These are phyloP conservation scores for Micractinium conductrix DNA, from an alignment of 139 green algal genomes.

Conservation along the genomic window DNA sequence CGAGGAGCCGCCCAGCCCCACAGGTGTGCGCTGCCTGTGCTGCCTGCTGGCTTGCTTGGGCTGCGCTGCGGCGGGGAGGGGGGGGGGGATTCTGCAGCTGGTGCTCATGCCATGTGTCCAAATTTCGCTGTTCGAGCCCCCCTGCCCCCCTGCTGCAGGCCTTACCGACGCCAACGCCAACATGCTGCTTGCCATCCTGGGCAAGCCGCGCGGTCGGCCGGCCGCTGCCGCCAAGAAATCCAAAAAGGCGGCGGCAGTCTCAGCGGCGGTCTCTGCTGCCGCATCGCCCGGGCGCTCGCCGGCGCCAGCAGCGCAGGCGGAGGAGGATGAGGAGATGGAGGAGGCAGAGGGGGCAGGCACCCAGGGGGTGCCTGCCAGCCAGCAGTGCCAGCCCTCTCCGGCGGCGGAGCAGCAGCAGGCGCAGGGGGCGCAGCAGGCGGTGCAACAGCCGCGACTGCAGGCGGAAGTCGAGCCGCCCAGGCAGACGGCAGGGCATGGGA, in stretches of 20 bases:
- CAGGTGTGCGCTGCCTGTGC: background rate
- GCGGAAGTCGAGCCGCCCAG: background rate
- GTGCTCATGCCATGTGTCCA: too few relatives aligned
- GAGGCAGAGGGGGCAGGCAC: too few relatives aligned
- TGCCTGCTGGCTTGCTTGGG: background rate
- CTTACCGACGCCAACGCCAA: background rate
- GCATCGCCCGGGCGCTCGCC: background rate
- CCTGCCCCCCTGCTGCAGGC: background rate
- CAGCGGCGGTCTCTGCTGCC: background rate
- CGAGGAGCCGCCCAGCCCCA: background rate
- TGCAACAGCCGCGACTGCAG: background rate
- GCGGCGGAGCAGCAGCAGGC: background rate
- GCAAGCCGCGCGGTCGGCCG: constrained; percentile 17
- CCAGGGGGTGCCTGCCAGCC: too few relatives aligned
- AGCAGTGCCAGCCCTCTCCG: too few relatives aligned
- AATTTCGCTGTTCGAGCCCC: too few relatives aligned
- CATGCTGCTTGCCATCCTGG: constrained; percentile 4
- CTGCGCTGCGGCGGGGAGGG: too few relatives aligned
- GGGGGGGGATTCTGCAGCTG: too few relatives aligned
- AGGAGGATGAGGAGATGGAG: too few relatives aligned
- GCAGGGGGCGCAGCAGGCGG: background rate
- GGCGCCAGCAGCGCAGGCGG: background rate
- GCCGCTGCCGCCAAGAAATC: background rate
- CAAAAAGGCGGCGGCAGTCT: background rate
- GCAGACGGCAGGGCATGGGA: background rate